These are phyloP conservation scores for Teratosphaeria zuluensis DNA, from an alignment of 2,329 filamentous ascomycete species.

Conservation along the genomic window DNA sequence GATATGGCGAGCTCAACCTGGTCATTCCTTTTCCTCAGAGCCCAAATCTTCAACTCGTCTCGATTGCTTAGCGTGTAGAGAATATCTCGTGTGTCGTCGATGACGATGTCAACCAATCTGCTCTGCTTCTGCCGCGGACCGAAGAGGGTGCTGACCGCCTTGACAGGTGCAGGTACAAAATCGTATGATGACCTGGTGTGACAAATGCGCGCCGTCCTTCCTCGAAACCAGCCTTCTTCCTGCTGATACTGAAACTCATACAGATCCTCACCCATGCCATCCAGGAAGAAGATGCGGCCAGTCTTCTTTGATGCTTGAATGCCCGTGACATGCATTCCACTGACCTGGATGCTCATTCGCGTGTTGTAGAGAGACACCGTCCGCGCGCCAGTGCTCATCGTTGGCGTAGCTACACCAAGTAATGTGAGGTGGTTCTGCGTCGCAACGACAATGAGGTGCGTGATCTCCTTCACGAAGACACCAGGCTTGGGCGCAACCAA, in stretches of 20 bases:
- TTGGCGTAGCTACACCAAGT: conserved; percentile 66
- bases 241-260: conserved; percentile 95
- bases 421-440: conserved; percentile 77
- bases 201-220: conserved; percentile 58
- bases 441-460: conserved; percentile 78
- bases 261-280: conserved; percentile 71
- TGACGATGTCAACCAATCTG: conserved; percentile 64
- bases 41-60: conserved; percentile 85
- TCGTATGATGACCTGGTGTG: conserved; percentile 49
- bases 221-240: conserved; percentile 93
- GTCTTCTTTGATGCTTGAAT: conserved; percentile 68
- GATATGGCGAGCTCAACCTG: conserved; percentile 47
- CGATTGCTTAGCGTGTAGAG: conserved; percentile 83
- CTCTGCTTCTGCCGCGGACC: conserved; percentile 39
- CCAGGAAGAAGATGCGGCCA: conserved; percentile 89
- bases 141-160: conserved; percentile 15
- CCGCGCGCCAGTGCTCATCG: conserved; percentile 56
- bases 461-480: conserved; percentile 80
- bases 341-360: conserved; percentile 68
- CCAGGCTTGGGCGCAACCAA: conserved; percentile 74
- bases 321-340: conserved; percentile 59
- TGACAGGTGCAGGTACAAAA: conserved; percentile 33
- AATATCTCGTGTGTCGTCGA: conserved; percentile 80
- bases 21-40: conserved; percentile 52
- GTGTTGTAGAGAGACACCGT: conserved; percentile 78